Evolutionary conservation across 257 asterid species (phyloP), one percentile per base, ranked within the genome.

Genomic region (Capsicum pubescens): DNA sequence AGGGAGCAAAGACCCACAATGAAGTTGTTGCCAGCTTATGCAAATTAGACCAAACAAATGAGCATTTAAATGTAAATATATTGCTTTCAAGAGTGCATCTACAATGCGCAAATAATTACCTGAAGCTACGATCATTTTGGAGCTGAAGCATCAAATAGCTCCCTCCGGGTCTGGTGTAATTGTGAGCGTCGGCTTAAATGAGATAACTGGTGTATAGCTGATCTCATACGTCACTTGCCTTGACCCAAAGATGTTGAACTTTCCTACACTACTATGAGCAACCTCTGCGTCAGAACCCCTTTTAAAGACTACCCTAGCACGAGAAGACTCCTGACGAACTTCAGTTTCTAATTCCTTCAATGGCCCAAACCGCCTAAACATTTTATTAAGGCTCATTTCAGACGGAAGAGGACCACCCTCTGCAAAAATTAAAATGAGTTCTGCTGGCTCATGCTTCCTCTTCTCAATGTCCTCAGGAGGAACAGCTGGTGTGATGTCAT

Each of bases 261-360:
- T 91, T 79, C 90, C 93, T 0, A 93, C 93, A 86, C 99, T 97
- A 81, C 90, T 91, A 35, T 71, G 91, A 82, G 99, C 99, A 83
- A 92, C 95, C 89, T 95, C 96, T 66, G 99, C 99, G 84, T 97
- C 99, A n/a, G 95, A 88, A 66, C 97, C 98, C 85, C 91, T 90
- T 84, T 97, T 97, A 82, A 93, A 97, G 85, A 95, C 91, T 80
- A 97, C 95, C 78, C 93, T 93, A 50, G 96, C 99, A 60, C 97
- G 93, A 14, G 90, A 91, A n/a, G 92, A 87, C 39, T 90, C 97
- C 2, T 82, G 93, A 85, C 91, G 91, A 79, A 97, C 91, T 91
- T 93, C 95, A 1, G 99, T 97, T 89, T 97, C 98, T 32, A 95
- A 89, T 87, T 97, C 99, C 95, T 90, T 92, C 88, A 97, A 77